Percentiles rank a stretch among this genome's conserved stretches.
phyloP scores from a whole-genome alignment of 2,329 filamentous ascomycete species.

The Neospermospora avenae region DNA sequence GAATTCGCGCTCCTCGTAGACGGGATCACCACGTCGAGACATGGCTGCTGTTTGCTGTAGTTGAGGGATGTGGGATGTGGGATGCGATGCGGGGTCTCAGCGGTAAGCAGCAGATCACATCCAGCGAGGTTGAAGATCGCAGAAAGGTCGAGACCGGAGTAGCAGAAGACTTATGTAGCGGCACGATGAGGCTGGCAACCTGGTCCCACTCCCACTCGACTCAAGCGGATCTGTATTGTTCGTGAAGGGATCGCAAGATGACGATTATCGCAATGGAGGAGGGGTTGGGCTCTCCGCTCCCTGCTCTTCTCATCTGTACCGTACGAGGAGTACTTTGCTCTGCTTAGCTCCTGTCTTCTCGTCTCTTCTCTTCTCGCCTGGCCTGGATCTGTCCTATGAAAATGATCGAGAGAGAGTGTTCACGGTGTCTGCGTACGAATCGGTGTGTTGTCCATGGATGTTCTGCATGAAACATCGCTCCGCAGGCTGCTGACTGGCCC shows the following conservation, averaged over 20 bases:
- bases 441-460: slow-evolving; percentile 18
- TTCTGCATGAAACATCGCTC: slow-evolving; percentile 15
- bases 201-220: neutral
- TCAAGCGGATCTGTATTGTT: slow-evolving; percentile 5
- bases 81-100: no score
- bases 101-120: neutral
- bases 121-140: neutral
- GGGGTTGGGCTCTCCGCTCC: slow-evolving; percentile 10
- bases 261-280: slow-evolving; percentile 24
- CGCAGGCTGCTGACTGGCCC: slow-evolving; percentile 9
- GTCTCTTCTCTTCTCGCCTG: neutral
- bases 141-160: neutral
- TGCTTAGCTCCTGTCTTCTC: neutral
- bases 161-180: slow-evolving; percentile 11
- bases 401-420: slow-evolving; percentile 6
- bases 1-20: slow-evolving; percentile 30
- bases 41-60: neutral
- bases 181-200: slow-evolving; percentile 16
- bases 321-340: neutral
- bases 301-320: no score
- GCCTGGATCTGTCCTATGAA: slow-evolving; percentile 7
- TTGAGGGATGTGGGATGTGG: neutral
- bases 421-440: slow-evolving; percentile 9
- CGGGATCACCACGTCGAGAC: slow-evolving; percentile 18
- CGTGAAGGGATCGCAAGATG: slow-evolving; percentile 19